phyloP scores from a whole-genome alignment of 345 rosid species.

The Carallia pectinifolia region DNA sequence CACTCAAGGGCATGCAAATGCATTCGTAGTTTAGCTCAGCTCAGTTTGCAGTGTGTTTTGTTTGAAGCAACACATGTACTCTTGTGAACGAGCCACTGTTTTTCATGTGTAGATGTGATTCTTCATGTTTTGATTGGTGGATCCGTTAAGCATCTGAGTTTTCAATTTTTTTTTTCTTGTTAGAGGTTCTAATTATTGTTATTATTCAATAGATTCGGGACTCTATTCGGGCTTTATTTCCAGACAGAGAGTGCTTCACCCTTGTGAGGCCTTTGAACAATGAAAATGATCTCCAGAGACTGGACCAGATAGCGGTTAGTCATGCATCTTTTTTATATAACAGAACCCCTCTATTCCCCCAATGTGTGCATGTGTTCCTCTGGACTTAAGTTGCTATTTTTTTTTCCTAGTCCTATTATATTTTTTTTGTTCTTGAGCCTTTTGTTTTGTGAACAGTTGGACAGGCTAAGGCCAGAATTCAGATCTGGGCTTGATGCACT shows the following conservation, averaged over 20 bases:
- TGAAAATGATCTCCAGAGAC: conserved; percentile 84
- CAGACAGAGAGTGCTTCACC: conserved; percentile 91
- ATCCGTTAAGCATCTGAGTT: not conserved
- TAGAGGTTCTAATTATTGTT: conserved; percentile 19
- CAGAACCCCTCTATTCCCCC: no score
- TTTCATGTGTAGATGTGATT: not conserved
- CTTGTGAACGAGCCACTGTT: not conserved
- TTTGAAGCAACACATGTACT: no score
- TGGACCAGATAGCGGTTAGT: conserved; percentile 88
- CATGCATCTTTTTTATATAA: not conserved
- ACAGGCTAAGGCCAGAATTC: conserved; percentile 77
- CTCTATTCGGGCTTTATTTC: conserved; percentile 89
- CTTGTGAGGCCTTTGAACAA: conserved; percentile 88
- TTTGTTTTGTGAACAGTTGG: conserved; percentile 49
- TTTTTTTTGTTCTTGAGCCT: not conserved
- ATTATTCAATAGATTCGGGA: conserved; percentile 63
- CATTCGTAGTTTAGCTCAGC: no score
- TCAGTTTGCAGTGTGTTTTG: not conserved
- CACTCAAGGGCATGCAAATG: no score
- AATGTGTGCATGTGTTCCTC: not conserved
- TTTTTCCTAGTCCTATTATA: not conserved
- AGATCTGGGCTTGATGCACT: conserved; percentile 86
- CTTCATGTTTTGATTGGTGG: not conserved
- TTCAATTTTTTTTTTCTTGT: not conserved
- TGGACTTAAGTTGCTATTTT: not conserved